phyloP scores from a whole-genome alignment of 345 rosid genomes.

The Arabidopsis thaliana region TAIR10.1 NC_003071.7:900501-901000 shows the following conservation, averaged over 20 bases:
- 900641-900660: slow-evolving; percentile 61
- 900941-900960: slow-evolving; percentile 14
- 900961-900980: background rate
- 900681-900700: slow-evolving; percentile 83
- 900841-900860: slow-evolving; percentile 74
- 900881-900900: slow-evolving; percentile 30
- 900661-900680: slow-evolving; percentile 69
- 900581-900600: slow-evolving; percentile 60
- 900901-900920: slow-evolving; percentile 41
- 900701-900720: slow-evolving; percentile 66
- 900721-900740: slow-evolving; percentile 65
- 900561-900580: slow-evolving; percentile 70
- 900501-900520: slow-evolving; percentile 65
- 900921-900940: slow-evolving; percentile 22
- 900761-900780: slow-evolving; percentile 82
- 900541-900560: slow-evolving; percentile 53
- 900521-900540: slow-evolving; percentile 66
- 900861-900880: slow-evolving; percentile 53
- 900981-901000: slow-evolving; percentile 29
- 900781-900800: slow-evolving; percentile 68
- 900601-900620: slow-evolving; percentile 60
- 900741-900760: slow-evolving; percentile 64
- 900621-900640: slow-evolving; percentile 62
- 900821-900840: slow-evolving; percentile 70
- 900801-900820: slow-evolving; percentile 68